Evolutionary conservation across 192 early-diverging fungal species (phyloP), one percentile per base, ranked within the genome.

Genomic region (Podila minutissima): DNA sequence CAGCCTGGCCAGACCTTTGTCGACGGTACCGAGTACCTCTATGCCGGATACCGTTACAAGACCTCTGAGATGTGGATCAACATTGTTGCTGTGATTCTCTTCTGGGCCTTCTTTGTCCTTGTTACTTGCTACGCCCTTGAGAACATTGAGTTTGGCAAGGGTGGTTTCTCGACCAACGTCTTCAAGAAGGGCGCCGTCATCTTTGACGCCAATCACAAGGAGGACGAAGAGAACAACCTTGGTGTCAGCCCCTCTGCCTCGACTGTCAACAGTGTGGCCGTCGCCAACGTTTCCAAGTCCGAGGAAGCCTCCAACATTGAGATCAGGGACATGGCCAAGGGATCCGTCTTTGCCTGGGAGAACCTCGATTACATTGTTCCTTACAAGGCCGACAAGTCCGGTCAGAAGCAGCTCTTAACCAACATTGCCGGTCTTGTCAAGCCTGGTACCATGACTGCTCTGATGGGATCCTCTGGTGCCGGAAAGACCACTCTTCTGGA

Each of bases 401-500:
- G 88, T 32, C 66, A 89, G 53, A 86, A 88, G 63, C 92, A 94
- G 69, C 79, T 96, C 13, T 84, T 96, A 51, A 83, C 90, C 69
- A 71, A 83, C 50, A 88, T 94, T 85, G 78, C 83, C 74, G 64
- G 95, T 48, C 92, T 89, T 61, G 90, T 94, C 58, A 88, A 87
- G 58, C 92, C 94, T 10, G 95, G 95, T 59, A 87, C 88, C 22
- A 87, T 97, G 87, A 94, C 94, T 20, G 92, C 92, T 20, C 84
- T 97, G 32, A 95, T 97, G 93, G 94, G 94, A 11, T 87, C 88
- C 24, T 88, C 89, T 26, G 89, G 89, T 71, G 88, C 89, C 49
- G 93, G 93, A 72, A 95, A 95, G 79, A 95, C 93, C 0, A 94
- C 93, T 26, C 86, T 94, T 11, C 70, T 93, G 75, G 92, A 94